Base-by-base conservation (phyloP, 1,284 basidiomycete genomes). In the Cryptococcus maquisensis region DNA sequence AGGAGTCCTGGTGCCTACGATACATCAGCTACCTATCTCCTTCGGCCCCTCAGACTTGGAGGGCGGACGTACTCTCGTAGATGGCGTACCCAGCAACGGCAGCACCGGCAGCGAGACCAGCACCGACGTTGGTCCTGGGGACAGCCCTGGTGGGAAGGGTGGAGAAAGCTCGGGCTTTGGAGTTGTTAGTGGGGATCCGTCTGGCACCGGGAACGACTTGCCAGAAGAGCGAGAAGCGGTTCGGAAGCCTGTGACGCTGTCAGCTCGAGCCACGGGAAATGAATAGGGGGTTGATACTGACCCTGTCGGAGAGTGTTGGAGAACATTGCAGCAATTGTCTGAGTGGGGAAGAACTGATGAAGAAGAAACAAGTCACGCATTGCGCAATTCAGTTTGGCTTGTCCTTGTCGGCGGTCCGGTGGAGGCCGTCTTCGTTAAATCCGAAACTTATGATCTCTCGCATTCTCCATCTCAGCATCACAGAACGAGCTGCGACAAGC, bases 171-270 rank as follows among this genome's bases (percentile, higher is more conserved):
- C 72, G 65, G 54, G 67, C 72, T 73, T 45, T 21, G 23, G 26
- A 26, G 20, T 32, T 36, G 24, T 42, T 24, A 47, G 37, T 47
- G 43, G 7, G 16, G 18, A 26, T 23, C 24, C 7, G 43, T 21
- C 10, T 23, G 18, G 15, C 39, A 10, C 23, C 12, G 28, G 28
- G 28, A 10, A 45, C 18, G n/a, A 16, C 47, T 10, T 49, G 71
- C 72, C 69, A 20, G 71, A 69, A 46, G 64, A 63, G 56, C 72
- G 68, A 54, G 72, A 73, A 52, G 72, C 72, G 47, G 66, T 61
- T 49, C 71, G 69, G 61, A 73, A 66, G 60, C 69, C 72, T 71
- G 56, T 40, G 20, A 16, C 15, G 18, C 18, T 23, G 59, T 60
- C 39, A 62, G 59, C 52, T 52, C 13, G 39, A 18, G 16, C 12